Conservation (phyloP, 2,329 filamentous ascomycete genomes). For the Phoma sp. region DNA sequence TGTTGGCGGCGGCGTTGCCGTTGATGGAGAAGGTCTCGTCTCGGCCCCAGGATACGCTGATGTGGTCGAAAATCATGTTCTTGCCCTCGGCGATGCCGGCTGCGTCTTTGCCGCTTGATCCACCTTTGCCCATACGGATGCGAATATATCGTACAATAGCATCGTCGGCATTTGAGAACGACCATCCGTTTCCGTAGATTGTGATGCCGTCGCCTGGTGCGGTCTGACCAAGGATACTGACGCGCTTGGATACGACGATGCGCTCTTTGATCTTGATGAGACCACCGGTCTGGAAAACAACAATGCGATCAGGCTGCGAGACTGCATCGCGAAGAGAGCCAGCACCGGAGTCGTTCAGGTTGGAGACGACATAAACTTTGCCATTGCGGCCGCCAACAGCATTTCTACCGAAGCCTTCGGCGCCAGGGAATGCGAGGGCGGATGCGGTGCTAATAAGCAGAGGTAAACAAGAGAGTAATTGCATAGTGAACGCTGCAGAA, state of each 20-base stretch:
- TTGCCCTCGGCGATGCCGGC: conserved; percentile 60
- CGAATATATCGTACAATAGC: conserved; percentile 63
- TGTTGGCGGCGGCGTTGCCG: conserved; percentile 53
- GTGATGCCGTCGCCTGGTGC: conserved; percentile 59
- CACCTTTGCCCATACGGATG: conserved; percentile 61
- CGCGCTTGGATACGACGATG: conserved; percentile 56
- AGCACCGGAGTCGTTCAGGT: conserved; percentile 56
- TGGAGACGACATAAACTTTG: conserved; percentile 58
- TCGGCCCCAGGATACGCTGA: conserved; percentile 61
- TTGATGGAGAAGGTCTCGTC: conserved; percentile 63
- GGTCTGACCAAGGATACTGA: conserved; percentile 60
- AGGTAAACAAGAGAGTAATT: conserved; percentile 21
- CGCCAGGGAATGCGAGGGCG: conserved; percentile 56
- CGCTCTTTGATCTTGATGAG: conserved; percentile 57
- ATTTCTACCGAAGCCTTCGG: conserved; percentile 58
- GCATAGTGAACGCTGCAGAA: conserved; percentile 16
- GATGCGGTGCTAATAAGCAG: conserved; percentile 25
- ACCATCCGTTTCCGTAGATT: conserved; percentile 62
- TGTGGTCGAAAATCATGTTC: conserved; percentile 64
- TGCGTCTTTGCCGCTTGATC: conserved; percentile 61
- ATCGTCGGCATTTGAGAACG: conserved; percentile 60
- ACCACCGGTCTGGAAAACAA: conserved; percentile 59
- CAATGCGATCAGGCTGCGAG: conserved; percentile 55
- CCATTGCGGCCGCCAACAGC: conserved; percentile 57
- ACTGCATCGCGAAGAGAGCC: conserved; percentile 61